These are phyloP conservation scores for Pichia terricola DNA, from an alignment of 1,139 yeast species.

Conservation along the genomic window DNA sequence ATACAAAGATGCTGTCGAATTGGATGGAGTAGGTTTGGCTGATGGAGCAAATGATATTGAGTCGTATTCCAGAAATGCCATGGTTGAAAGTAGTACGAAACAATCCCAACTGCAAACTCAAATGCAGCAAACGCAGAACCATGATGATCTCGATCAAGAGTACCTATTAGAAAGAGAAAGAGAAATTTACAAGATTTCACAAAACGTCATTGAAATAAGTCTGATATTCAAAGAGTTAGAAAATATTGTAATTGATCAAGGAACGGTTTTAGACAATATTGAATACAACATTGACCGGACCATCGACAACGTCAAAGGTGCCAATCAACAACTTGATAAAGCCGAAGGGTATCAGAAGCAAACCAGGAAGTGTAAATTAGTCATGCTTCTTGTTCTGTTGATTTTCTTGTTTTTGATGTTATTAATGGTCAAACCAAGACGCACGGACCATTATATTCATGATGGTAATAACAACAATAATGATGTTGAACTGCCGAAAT, in stretches of 20 bases:
- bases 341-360: slow-evolving; percentile 80
- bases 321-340: slow-evolving; percentile 65
- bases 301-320: slow-evolving; percentile 61
- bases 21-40: background rate
- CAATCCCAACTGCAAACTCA: slow-evolving; percentile 40
- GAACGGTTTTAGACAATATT: slow-evolving; percentile 83
- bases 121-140: slow-evolving; percentile 28
- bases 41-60: slow-evolving; percentile 11
- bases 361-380: slow-evolving; percentile 85
- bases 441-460: slow-evolving; percentile 14
- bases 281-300: slow-evolving; percentile 84
- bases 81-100: slow-evolving; percentile 18
- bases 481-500: no score
- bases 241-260: slow-evolving; percentile 86
- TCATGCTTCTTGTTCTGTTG: slow-evolving; percentile 58
- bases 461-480: slow-evolving; percentile 1
- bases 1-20: slow-evolving; percentile 4
- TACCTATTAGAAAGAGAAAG: slow-evolving; percentile 67
- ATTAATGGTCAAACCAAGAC: slow-evolving; percentile 56
- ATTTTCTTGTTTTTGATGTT: slow-evolving; percentile 66
- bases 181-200: slow-evolving; percentile 84
- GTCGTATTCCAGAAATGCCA: slow-evolving; percentile 17
- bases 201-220: slow-evolving; percentile 87
- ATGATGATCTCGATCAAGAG: slow-evolving; percentile 19
- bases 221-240: slow-evolving; percentile 93